Conservation (phyloP, 2,329 filamentous ascomycete genomes). For the Penicillium paneum region DNA sequence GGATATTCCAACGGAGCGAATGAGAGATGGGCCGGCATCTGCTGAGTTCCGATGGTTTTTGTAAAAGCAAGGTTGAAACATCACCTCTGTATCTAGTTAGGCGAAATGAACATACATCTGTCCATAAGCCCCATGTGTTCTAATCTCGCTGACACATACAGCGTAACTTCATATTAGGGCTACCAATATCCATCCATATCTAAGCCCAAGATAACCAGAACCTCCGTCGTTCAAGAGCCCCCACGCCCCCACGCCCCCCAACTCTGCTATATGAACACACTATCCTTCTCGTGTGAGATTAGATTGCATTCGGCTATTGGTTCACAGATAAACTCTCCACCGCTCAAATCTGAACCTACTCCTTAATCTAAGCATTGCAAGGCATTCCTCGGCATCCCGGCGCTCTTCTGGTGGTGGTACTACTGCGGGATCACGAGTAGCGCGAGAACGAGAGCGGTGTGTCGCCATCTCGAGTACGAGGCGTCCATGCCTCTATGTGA, state of each 20-base stretch:
- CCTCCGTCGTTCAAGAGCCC: not conserved
- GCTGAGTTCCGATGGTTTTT: constrained; percentile 59
- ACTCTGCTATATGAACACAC: not conserved
- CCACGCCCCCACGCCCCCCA: too few species aligned
- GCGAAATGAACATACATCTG: not conserved
- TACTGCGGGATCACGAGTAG: too few species aligned
- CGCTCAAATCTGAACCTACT: not conserved
- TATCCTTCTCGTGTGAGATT: not conserved
- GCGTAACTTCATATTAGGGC: not conserved
- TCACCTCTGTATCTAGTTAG: not conserved
- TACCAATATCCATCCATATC: not conserved
- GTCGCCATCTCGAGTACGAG: too few species aligned
- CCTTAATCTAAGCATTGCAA: not conserved
- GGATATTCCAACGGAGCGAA: constrained; percentile 56
- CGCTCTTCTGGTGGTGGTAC: not conserved
- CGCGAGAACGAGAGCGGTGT: too few species aligned
- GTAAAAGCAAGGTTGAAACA: constrained; percentile 12
- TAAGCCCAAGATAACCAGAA: not conserved
- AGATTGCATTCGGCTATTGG: not conserved
- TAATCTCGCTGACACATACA: not conserved
- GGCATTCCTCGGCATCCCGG: not conserved
- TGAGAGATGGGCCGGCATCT: constrained; percentile 54
- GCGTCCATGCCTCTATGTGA: too few species aligned
- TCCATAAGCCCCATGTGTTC: not conserved
- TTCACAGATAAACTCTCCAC: not conserved